Percentiles rank a stretch among this genome's conserved stretches.
Evolutionary conservation across 1,139 yeast genomes (phyloP).

Genomic region (Diutina pseudorugosa): DNA sequence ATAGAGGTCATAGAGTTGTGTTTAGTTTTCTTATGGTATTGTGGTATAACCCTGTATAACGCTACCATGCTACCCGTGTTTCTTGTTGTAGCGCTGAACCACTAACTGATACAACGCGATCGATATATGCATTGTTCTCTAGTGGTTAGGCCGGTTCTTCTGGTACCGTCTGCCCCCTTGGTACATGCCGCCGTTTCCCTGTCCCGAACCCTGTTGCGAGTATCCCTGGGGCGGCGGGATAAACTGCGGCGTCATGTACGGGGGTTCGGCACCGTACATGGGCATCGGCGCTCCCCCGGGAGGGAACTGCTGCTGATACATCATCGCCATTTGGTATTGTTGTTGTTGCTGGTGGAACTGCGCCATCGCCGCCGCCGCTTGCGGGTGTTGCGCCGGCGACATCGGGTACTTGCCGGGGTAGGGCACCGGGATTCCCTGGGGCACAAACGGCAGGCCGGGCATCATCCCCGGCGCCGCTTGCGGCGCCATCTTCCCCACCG

Average conservation of each 20-base stretch:
- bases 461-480: conserved; percentile 10
- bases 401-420: conserved; percentile 10
- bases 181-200: neutral
- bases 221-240: conserved; percentile 1
- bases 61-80: neutral
- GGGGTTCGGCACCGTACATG: conserved; percentile 1
- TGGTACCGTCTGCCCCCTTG: neutral
- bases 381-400: conserved; percentile 11
- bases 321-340: conserved; percentile 18
- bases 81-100: neutral
- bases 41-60: neutral
- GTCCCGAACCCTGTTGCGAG: neutral
- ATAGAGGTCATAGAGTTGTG: neutral
- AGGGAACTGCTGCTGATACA: conserved; percentile 18
- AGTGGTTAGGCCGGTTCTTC: conserved; percentile 2
- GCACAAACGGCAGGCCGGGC: conserved; percentile 7
- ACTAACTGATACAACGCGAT: neutral
- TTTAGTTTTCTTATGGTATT: neutral
- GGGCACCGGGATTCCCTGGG: conserved; percentile 9
- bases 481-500: conserved; percentile 12
- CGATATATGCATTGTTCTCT: neutral
- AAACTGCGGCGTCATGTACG: conserved; percentile 2
- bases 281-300: conserved; percentile 2
- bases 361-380: conserved; percentile 18
- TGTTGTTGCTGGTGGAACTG: conserved; percentile 27